Percentiles rank a stretch among this genome's conserved stretches.
Evolutionary conservation across 495 filamentous ascomycete genomes (phyloP).

Genomic region (Penicillium fimorum): DNA sequence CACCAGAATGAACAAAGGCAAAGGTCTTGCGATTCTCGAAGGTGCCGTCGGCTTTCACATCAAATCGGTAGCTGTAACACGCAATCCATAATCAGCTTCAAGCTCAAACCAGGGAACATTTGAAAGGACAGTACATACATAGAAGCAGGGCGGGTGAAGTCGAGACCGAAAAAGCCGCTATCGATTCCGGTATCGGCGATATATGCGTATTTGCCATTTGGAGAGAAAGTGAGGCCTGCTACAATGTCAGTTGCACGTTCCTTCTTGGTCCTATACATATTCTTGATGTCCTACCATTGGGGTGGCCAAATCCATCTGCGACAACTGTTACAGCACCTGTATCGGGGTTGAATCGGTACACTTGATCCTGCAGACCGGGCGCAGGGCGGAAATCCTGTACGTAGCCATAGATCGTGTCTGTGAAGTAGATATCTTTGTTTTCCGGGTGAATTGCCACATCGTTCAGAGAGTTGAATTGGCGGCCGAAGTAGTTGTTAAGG

Average conservation of each 20-base stretch:
- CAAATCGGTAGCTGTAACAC: constrained; percentile 21
- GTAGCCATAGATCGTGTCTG: constrained; percentile 38
- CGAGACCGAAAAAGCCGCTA: constrained; percentile 21
- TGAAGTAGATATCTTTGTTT: constrained; percentile 51
- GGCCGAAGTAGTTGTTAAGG: constrained; percentile 38
- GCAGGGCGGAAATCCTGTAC: constrained; percentile 33
- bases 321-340: constrained; percentile 44
- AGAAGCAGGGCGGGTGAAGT: constrained; percentile 19
- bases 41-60: constrained; percentile 20
- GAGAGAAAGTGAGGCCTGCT: constrained; percentile 43
- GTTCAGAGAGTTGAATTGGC: constrained; percentile 32
- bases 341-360: constrained; percentile 42
- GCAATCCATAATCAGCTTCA: neutral
- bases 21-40: constrained; percentile 26
- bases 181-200: constrained; percentile 42
- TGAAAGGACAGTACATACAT: constrained; percentile 17
- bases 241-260: neutral
- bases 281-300: constrained; percentile 27
- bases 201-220: constrained; percentile 43
- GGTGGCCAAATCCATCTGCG: constrained; percentile 35
- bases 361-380: constrained; percentile 34
- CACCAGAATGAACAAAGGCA: constrained; percentile 23
- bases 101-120: neutral
- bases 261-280: neutral
- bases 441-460: constrained; percentile 33